A percentile compares a stretch with the other conserved stretches of the same genome.
Conservation (phyloP, 768 basidiomycete species). For the Crucibulum laeve region DNA sequence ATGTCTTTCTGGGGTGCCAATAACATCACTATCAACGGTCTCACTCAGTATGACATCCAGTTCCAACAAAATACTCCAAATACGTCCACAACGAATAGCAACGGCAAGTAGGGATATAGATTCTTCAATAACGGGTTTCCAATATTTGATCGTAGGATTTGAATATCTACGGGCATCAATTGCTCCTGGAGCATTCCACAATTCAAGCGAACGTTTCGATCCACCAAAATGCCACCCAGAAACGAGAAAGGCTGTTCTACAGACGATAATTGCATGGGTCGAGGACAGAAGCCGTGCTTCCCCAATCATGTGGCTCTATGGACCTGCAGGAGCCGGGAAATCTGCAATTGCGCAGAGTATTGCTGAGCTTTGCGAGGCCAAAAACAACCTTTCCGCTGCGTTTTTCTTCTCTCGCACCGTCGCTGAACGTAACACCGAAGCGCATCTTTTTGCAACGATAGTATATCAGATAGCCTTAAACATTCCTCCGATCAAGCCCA, state of each 20-base stretch:
- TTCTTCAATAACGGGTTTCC: too few relatives aligned
- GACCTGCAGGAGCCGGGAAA: slow-evolving; percentile 2
- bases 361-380: neutral
- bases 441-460: neutral
- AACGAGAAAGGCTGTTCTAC: slow-evolving; percentile 10
- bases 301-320: slow-evolving; percentile 2
- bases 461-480: slow-evolving; percentile 14
- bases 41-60: too few relatives aligned
- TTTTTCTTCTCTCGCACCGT: slow-evolving; percentile 12
- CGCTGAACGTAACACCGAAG: neutral
- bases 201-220: slow-evolving; percentile 11
- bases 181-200: slow-evolving; percentile 7
- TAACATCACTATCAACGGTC: too few relatives aligned
- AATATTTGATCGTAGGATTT: too few relatives aligned
- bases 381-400: neutral
- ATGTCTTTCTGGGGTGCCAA: too few relatives aligned
- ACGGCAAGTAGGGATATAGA: too few relatives aligned
- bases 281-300: neutral
- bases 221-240: slow-evolving; percentile 14
- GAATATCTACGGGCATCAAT: too few relatives aligned
- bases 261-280: slow-evolving; percentile 7
- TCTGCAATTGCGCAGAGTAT: slow-evolving; percentile 4
- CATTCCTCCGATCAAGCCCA: neutral
- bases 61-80: too few relatives aligned
- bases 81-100: too few relatives aligned